Percentiles rank a stretch among this genome's conserved stretches.
These are phyloP conservation scores for Penicillium sp. DNA, from an alignment of 2,329 filamentous ascomycete genomes.

Conservation along the genomic window DNA sequence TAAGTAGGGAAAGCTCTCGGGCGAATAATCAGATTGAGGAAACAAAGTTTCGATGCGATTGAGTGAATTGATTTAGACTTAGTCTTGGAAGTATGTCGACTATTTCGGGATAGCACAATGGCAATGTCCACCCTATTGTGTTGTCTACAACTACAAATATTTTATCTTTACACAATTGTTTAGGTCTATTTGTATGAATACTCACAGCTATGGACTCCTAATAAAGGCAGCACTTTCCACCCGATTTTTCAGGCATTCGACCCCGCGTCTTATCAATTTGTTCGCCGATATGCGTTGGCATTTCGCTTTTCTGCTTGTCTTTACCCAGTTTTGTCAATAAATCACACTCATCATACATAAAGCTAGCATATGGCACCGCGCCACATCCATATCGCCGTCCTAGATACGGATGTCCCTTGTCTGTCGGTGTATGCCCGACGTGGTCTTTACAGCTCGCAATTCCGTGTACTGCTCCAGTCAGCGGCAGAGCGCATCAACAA, in stretches of 20 bases:
- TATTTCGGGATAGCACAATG: too few species aligned
- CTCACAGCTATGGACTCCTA: constrained; percentile 8
- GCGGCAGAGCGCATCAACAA: constrained; percentile 28
- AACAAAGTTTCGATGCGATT: too few species aligned
- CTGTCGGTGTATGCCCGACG: constrained; percentile 28
- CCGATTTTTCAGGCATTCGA: constrained; percentile 19
- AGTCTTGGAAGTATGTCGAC: too few species aligned
- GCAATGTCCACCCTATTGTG: too few species aligned
- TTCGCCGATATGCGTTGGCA: neutral
- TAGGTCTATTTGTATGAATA: neutral
- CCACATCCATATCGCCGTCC: constrained; percentile 32
- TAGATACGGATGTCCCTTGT: constrained; percentile 36
- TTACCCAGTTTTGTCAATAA: too few species aligned
- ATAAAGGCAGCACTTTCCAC: constrained; percentile 14
- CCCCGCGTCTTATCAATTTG: constrained; percentile 2
- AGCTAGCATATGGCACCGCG: constrained; percentile 15
- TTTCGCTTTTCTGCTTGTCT: neutral
- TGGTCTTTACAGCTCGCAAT: constrained; percentile 36
- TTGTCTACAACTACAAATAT: too few species aligned
- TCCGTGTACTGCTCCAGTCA: constrained; percentile 28
- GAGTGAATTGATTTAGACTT: too few species aligned
- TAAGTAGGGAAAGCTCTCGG: neutral
- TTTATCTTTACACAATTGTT: too few species aligned
- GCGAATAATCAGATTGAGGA: too few species aligned
- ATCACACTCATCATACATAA: too few species aligned